Evolutionary conservation across 208 protist genomes (phyloP).

Genomic region (Trypanosoma boissoni): DNA sequence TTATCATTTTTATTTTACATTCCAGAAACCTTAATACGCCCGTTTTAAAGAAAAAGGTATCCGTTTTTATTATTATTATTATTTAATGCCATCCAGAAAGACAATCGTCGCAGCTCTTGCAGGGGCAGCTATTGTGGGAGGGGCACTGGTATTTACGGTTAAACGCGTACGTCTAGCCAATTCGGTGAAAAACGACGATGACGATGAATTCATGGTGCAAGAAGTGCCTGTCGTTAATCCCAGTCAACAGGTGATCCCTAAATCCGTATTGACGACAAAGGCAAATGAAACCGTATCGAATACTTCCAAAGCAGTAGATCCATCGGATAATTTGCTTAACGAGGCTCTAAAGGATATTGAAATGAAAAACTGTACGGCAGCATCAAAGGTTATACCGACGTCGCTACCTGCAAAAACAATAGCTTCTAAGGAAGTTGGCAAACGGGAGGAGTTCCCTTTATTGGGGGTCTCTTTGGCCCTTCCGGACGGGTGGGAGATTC

Average conservation of each 20-base stretch:
- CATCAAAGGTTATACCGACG: not conserved
- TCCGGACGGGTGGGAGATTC: slow-evolving; percentile 56
- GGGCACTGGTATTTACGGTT: not conserved
- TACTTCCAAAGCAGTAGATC: not conserved
- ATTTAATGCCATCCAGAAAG: slow-evolving; percentile 4
- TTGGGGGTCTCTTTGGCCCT: slow-evolving; percentile 62
- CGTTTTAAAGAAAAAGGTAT: too few species aligned
- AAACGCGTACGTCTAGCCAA: not conserved
- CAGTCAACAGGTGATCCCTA: not conserved
- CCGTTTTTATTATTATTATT: too few species aligned
- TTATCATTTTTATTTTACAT: too few species aligned
- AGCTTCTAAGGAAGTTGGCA: not conserved
- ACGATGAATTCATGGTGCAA: slow-evolving; percentile 3
- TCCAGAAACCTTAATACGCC: too few species aligned
- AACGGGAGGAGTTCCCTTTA: slow-evolving; percentile 20
- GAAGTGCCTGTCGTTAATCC: not conserved
- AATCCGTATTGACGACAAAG: not conserved
- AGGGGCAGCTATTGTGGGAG: not conserved
- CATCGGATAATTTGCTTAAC: slow-evolving; percentile 5
- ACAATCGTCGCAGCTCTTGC: not conserved
- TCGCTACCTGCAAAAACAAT: not conserved
- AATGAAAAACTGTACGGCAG: not conserved
- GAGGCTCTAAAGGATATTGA: slow-evolving; percentile 18
- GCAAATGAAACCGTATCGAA: not conserved
- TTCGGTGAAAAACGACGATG: not conserved